A percentile compares a stretch with the other conserved stretches of the same genome.
Evolutionary conservation across 2,329 filamentous ascomycete genomes (phyloP).

Genomic region (Fusarium nurragi): DNA sequence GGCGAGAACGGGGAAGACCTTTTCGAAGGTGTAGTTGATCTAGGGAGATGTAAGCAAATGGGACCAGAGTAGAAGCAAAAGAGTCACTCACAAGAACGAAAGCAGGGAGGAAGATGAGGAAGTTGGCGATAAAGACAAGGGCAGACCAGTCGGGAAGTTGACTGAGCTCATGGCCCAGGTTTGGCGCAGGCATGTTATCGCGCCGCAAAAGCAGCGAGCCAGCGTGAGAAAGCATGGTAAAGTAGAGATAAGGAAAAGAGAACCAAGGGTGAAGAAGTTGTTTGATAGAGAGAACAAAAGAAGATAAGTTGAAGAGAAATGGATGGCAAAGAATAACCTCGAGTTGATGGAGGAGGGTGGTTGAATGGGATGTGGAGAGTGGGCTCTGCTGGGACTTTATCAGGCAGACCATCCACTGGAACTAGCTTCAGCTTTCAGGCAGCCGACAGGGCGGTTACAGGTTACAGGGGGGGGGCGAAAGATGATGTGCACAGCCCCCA

Average conservation of each 20-base stretch:
- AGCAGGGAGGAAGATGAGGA: constrained; percentile 58
- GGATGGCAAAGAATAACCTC: constrained; percentile 6
- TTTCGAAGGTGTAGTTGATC: constrained; percentile 61
- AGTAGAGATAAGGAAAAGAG: background rate
- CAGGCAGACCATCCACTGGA: constrained; percentile 21
- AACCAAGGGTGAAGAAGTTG: background rate
- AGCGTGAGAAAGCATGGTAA: constrained; percentile 35
- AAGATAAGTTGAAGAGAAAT: background rate
- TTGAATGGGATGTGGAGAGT: constrained; percentile 15
- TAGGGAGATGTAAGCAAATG: constrained; percentile 35
- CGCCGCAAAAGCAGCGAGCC: constrained; percentile 45
- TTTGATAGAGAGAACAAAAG: constrained; percentile 7
- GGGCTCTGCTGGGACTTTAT: constrained; percentile 27
- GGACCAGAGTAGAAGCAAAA: background rate
- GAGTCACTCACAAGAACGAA: constrained; percentile 53
- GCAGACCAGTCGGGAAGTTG: constrained; percentile 49
- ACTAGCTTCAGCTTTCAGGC: constrained; percentile 2
- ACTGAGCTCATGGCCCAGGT: constrained; percentile 6
- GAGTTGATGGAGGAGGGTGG: constrained; percentile 13
- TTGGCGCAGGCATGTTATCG: constrained; percentile 41
- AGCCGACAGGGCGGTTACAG: constrained; percentile 11
- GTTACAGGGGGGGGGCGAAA: constrained; percentile 1
- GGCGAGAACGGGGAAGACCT: constrained; percentile 63
- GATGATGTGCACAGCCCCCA: constrained; percentile 23
- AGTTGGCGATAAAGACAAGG: constrained; percentile 52